phyloP scores from a whole-genome alignment of 306 rosid genomes.

The Arachis hypogaea region DNA sequence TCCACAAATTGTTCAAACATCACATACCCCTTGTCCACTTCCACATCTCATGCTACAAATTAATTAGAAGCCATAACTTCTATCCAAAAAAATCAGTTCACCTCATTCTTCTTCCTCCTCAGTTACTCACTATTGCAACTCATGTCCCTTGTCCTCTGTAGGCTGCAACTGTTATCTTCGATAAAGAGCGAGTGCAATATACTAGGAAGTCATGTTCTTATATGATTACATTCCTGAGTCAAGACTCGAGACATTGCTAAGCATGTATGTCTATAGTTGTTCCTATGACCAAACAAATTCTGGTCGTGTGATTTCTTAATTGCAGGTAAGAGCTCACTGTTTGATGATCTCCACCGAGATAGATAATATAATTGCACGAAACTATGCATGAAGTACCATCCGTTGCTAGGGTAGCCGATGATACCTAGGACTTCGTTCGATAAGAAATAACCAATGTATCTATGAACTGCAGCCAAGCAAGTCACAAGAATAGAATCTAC shows the following conservation, averaged over 20 bases:
- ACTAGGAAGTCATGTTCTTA: neutral
- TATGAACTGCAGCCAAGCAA: slow-evolving; percentile 2
- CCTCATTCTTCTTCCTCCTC: neutral
- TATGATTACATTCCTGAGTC: neutral
- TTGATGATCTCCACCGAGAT: neutral
- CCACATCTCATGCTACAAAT: neutral
- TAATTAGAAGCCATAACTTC: neutral
- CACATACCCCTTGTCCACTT: neutral
- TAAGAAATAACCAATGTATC: neutral
- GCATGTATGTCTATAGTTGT: slow-evolving; percentile 1
- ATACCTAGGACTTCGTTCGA: neutral
- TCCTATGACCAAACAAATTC: neutral
- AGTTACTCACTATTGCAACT: slow-evolving; percentile 1
- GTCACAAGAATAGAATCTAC: slow-evolving; percentile 21
- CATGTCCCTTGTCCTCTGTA: neutral
- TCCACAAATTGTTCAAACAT: neutral
- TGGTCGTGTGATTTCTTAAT: neutral
- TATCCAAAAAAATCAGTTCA: neutral
- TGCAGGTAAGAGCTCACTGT: neutral
- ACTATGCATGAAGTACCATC: slow-evolving; percentile 3
- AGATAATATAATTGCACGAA: neutral
- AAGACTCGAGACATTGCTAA: neutral
- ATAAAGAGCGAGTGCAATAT: neutral
- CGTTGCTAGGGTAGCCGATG: neutral
- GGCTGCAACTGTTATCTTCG: slow-evolving; percentile 11